Evolutionary conservation across 768 basidiomycete genomes (phyloP).

Genomic region (Jaapia argillacea): DNA sequence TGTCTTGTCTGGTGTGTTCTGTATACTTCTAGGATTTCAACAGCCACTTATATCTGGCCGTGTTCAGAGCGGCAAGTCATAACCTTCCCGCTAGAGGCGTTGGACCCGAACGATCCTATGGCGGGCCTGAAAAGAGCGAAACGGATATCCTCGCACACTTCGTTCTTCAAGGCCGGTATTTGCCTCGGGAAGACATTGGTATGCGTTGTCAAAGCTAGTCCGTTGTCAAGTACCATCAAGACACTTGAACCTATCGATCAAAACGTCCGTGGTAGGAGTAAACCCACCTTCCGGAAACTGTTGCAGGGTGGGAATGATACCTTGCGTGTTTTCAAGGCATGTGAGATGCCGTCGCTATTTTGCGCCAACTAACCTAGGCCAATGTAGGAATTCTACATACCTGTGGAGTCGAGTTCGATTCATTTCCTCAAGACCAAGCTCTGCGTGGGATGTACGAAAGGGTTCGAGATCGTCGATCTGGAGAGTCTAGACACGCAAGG

Average conservation of each 20-base stretch:
- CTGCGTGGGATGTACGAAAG: conserved; percentile 94
- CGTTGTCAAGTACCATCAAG: conserved; percentile 95
- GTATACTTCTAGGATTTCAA: neutral
- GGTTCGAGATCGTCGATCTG: conserved; percentile 97
- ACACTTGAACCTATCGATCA: conserved; percentile 94
- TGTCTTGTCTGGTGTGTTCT: conserved; percentile 92
- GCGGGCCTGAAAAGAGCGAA: conserved; percentile 90
- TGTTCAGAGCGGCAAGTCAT: conserved; percentile 83
- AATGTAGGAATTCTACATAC: conserved; percentile 98
- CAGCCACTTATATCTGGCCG: conserved; percentile 1
- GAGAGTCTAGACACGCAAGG: conserved; percentile 97
- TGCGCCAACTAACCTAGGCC: conserved; percentile 1
- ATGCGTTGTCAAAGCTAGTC: conserved; percentile 94
- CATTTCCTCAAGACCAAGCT: conserved; percentile 96
- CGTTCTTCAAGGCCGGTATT: conserved; percentile 95
- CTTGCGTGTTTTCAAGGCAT: conserved; percentile 80
- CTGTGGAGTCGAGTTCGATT: conserved; percentile 91
- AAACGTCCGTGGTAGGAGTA: conserved; percentile 62
- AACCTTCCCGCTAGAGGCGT: conserved; percentile 89
- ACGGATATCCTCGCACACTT: conserved; percentile 90
- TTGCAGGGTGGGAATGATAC: conserved; percentile 94
- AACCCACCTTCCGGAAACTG: conserved; percentile 91
- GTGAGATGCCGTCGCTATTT: conserved; percentile 7
- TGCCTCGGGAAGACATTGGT: conserved; percentile 89
- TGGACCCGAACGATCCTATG: conserved; percentile 84